Conservation (phyloP, 257 asterid species). For the Apocynum venetum region DNA sequence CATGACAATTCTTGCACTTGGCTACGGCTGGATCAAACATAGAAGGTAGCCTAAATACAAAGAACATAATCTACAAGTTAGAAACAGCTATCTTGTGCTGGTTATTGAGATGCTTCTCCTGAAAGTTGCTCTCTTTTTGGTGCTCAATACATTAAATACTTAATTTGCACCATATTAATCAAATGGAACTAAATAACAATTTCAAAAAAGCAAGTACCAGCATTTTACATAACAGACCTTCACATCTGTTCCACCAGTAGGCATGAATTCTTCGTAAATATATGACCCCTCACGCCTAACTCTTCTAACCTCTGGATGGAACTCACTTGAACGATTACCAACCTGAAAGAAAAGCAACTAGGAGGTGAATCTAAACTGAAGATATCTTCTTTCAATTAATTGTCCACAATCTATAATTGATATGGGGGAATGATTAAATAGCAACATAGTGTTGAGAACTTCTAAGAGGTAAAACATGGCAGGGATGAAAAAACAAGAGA, state of each 20-base stretch:
- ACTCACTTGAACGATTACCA: constrained; percentile 97
- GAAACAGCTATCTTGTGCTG: not conserved
- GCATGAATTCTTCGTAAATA: constrained; percentile 98
- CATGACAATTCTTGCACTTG: not conserved
- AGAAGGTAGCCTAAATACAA: not conserved
- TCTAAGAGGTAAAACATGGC: not conserved
- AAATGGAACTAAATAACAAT: not conserved
- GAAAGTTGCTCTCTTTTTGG: no score
- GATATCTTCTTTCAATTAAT: not conserved
- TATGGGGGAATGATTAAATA: not conserved
- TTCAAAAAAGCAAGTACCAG: not conserved
- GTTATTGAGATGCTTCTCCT: not conserved
- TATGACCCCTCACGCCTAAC: constrained; percentile 99
- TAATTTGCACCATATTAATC: not conserved
- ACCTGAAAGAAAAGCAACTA: constrained; percentile 49
- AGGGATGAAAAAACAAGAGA: not conserved
- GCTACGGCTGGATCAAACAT: not conserved
- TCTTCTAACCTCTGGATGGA: constrained; percentile 93
- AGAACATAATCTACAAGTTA: not conserved
- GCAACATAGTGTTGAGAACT: not conserved
- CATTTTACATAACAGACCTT: constrained; percentile 43
- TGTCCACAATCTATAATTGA: not conserved
- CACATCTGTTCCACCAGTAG: constrained; percentile 99
- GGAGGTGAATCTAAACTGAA: not conserved
- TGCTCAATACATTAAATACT: not conserved